Base-by-base conservation (phyloP, 805 yeast genomes). In the Kregervanrija delftensis region DNA sequence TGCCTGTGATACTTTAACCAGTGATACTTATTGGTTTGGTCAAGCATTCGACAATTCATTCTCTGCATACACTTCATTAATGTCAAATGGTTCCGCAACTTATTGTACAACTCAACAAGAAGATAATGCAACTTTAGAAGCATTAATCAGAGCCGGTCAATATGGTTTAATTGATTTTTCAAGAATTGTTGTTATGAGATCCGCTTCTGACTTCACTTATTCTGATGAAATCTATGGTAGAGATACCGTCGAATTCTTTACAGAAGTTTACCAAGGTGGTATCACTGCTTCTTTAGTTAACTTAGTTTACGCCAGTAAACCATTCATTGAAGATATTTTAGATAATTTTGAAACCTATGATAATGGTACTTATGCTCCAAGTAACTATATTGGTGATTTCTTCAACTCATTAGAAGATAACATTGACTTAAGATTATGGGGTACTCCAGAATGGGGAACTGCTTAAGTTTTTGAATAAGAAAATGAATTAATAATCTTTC, bases 31-130 rank as follows among this genome's bases (percentile, higher is more conserved):
- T 67, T 81, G 73, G 72, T 67, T 71, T 39, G 86, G 86, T 48
- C 61, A 68, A 42, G 60, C 61, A 12, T 67, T 80, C 53, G 73
- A 71, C 47, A 72, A 76, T 54, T 65, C 77, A 53, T 76, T 77
- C 56, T 58, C 69, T 22, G 67, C 68, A 58, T 73, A 65, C 55
- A 69, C 82, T 33, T 49, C 52, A 12, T 51, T 77, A 49, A 59
- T 79, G 58, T 73, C 84, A 51, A 80, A 81, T 55, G 80, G 79
- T 44, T 69, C 80, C 34, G 83, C 77, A 28, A 63, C 61, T 11
- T 80, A 78, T 66, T 77, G 83, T 59, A 58, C 79, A 37, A 73
- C 83, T 38, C 83, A 81, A 44, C 84, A 79, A 60, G 86, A 81
- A 60, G 86, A 81, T 57, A 76, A 78, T 57, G 86, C 86, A 13